Percentiles rank a stretch among this genome's conserved stretches.
These are phyloP conservation scores for Amoebophrya sp. DNA, from an alignment of 169 alveolate species.

Conservation along the genomic window DNA sequence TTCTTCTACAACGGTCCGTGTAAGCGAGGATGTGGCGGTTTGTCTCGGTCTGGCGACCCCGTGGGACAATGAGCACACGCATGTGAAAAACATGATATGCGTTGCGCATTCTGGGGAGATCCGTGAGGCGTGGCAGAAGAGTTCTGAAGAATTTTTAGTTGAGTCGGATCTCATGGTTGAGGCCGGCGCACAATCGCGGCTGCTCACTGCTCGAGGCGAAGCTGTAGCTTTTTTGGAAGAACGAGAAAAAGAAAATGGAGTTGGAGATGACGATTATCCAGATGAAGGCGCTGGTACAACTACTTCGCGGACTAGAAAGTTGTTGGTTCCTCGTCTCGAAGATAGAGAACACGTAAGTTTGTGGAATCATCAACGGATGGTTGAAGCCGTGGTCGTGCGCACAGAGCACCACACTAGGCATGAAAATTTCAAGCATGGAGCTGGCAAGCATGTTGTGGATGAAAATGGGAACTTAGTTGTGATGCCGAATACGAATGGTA, in stretches of 20 bases:
- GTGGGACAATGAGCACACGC: too few species aligned
- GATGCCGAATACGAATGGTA: neutral
- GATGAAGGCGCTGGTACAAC: neutral
- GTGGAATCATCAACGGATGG: neutral
- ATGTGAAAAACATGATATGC: too few species aligned
- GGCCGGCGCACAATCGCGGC: neutral
- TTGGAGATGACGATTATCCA: neutral
- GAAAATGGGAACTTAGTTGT: too few species aligned
- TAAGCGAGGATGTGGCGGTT: too few species aligned
- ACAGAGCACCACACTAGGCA: neutral
- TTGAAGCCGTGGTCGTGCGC: neutral
- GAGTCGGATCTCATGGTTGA: neutral
- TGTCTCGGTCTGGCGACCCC: too few species aligned
- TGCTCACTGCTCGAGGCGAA: neutral
- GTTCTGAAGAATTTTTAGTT: neutral
- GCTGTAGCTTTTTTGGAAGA: neutral
- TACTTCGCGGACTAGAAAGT: neutral
- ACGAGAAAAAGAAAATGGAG: neutral
- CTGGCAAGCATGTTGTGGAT: too few species aligned
- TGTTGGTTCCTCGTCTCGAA: neutral
- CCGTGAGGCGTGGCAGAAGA: too few species aligned
- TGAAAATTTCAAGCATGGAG: too few species aligned
- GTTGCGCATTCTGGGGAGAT: too few species aligned
- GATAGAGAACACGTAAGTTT: neutral
- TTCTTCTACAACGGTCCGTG: too few species aligned